phyloP scores from a whole-genome alignment of 176 grass and related monocot genomes.

The Rhynchospora breviuscula region DNA sequence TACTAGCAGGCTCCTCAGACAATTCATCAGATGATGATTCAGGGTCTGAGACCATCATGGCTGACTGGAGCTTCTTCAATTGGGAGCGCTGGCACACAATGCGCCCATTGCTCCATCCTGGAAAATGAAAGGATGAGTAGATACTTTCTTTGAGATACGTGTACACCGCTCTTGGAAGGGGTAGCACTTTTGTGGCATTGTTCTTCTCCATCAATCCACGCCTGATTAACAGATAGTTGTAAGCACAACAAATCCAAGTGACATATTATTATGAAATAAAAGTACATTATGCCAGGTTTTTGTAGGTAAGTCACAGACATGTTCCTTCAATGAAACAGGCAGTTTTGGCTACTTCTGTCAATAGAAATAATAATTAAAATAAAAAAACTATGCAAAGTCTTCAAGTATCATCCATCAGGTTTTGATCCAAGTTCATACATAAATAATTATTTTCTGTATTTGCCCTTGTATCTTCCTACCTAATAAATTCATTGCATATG shows the following conservation, averaged over 20 bases:
- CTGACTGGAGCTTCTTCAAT: constrained; percentile 58
- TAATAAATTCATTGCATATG: neutral
- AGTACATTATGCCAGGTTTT: constrained; percentile 48
- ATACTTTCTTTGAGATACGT: constrained; percentile 68
- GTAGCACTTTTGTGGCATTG: constrained; percentile 53
- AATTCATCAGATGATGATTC: constrained; percentile 23
- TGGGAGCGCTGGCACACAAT: constrained; percentile 73
- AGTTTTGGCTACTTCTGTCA: too few species aligned
- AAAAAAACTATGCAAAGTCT: constrained; percentile 44
- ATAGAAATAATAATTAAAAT: too few species aligned
- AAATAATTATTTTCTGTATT: neutral
- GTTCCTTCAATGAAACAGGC: too few species aligned
- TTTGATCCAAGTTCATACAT: neutral
- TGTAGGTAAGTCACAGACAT: too few species aligned
- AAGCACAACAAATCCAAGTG: constrained; percentile 24
- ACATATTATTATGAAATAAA: constrained; percentile 9
- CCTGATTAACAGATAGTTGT: constrained; percentile 37
- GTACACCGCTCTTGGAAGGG: constrained; percentile 61
- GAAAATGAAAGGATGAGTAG: constrained; percentile 70
- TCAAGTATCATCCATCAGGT: neutral
- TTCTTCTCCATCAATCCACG: constrained; percentile 91
- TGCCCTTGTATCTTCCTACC: neutral
- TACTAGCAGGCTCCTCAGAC: neutral
- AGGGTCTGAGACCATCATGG: constrained; percentile 33
- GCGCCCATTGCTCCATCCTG: constrained; percentile 88